phyloP scores from a whole-genome alignment of 2,329 filamentous ascomycete species.

The Thelonectria rubi region DNA sequence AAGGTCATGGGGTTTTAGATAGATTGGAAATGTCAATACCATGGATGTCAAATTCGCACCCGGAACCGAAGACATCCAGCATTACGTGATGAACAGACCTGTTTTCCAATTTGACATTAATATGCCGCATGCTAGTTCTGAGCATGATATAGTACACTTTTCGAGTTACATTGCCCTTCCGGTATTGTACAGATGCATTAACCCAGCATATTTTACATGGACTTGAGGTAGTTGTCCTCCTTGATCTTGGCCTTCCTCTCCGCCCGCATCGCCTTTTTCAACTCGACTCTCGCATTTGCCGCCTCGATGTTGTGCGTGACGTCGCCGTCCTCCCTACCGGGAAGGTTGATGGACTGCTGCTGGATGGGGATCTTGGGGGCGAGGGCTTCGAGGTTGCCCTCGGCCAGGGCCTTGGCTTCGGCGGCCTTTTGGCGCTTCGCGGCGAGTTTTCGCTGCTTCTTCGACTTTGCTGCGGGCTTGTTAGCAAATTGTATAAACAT shows the following conservation, averaged over 20 bases:
- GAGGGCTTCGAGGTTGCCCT: slow-evolving; percentile 72
- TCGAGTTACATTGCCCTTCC: slow-evolving; percentile 29
- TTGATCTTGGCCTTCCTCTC: slow-evolving; percentile 82
- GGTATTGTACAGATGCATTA: slow-evolving; percentile 41
- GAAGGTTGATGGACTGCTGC: slow-evolving; percentile 81
- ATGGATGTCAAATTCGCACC: background rate
- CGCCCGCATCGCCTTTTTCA: slow-evolving; percentile 76
- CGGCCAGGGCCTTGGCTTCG: slow-evolving; percentile 68
- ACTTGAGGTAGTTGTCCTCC: slow-evolving; percentile 86
- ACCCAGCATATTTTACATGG: slow-evolving; percentile 63
- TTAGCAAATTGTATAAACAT: slow-evolving; percentile 26
- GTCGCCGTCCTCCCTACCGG: slow-evolving; percentile 56
- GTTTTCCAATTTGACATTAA: slow-evolving; percentile 5
- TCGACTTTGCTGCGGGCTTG: slow-evolving; percentile 74
- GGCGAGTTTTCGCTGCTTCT: slow-evolving; percentile 79
- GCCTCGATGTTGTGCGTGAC: slow-evolving; percentile 58
- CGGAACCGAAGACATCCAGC: background rate
- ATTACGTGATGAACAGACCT: background rate
- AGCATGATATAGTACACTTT: slow-evolving; percentile 42
- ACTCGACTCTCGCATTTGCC: slow-evolving; percentile 63
- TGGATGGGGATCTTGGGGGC: slow-evolving; percentile 77
- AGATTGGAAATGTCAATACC: slow-evolving; percentile 33
- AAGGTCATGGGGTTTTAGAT: slow-evolving; percentile 16
- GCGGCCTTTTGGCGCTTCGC: slow-evolving; percentile 68
- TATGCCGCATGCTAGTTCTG: slow-evolving; percentile 24